Conservation (phyloP, 768 basidiomycete genomes). For the Austroboletus festivus region DNA sequence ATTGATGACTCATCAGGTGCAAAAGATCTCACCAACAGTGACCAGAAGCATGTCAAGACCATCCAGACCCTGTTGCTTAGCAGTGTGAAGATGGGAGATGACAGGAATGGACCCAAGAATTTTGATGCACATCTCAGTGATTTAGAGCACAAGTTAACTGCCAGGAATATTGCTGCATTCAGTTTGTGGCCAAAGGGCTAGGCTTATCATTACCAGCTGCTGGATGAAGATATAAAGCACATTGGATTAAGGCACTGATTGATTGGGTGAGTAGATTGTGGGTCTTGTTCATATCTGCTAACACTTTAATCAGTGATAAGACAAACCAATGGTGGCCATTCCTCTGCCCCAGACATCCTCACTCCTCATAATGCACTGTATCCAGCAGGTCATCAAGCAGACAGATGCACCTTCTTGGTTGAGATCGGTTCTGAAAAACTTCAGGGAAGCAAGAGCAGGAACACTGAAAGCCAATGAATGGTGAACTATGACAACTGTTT, state of each 20-base stretch:
- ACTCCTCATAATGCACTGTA: not conserved
- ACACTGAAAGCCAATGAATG: slow-evolving; percentile 24
- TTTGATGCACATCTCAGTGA: no score
- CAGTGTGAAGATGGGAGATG: no score
- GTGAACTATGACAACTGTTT: not conserved
- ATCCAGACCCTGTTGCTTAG: not conserved
- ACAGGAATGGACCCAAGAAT: no score
- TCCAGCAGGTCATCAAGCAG: slow-evolving; percentile 2
- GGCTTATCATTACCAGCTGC: not conserved
- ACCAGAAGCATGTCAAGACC: not conserved
- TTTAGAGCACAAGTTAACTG: not conserved
- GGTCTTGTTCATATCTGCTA: not conserved
- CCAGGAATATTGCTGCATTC: slow-evolving; percentile 3
- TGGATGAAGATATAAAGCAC: not conserved
- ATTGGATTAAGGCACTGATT: slow-evolving; percentile 6
- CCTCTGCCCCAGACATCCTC: not conserved
- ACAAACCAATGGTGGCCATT: not conserved
- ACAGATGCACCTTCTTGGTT: slow-evolving; percentile 3
- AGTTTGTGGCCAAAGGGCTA: not conserved
- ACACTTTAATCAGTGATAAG: not conserved
- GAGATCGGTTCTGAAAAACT: slow-evolving; percentile 5
- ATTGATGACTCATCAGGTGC: not conserved
- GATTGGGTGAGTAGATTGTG: slow-evolving; percentile 3
- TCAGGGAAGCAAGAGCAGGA: slow-evolving; percentile 8
- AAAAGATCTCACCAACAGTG: not conserved